Percentiles rank a stretch among this genome's conserved stretches.
These are phyloP conservation scores for Calonectria ilicicola DNA, from an alignment of 2,329 filamentous ascomycete species.

Conservation along the genomic window DNA sequence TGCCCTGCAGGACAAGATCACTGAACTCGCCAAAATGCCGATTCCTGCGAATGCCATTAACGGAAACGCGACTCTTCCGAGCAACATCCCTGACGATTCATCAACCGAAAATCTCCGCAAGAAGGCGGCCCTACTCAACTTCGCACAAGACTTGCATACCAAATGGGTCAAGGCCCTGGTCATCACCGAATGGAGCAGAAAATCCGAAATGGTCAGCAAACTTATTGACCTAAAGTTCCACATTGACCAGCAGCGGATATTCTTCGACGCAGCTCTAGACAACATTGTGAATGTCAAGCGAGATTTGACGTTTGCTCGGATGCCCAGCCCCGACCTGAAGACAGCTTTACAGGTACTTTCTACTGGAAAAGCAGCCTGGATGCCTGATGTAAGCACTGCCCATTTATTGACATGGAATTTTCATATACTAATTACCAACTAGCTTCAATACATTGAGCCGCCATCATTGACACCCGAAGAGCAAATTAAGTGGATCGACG, in stretches of 20 bases:
- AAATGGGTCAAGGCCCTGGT: conserved; percentile 95
- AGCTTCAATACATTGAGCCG: conserved; percentile 83
- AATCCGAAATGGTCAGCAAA: conserved; percentile 82
- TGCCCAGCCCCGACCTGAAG: conserved; percentile 90
- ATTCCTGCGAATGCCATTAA: conserved; percentile 64
- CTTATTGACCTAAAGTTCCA: conserved; percentile 89
- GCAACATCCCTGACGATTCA: conserved; percentile 62
- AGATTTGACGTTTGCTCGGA: conserved; percentile 76
- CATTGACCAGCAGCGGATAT: conserved; percentile 71
- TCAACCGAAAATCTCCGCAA: conserved; percentile 78
- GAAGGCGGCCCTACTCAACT: conserved; percentile 80
- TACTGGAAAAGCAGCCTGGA: conserved; percentile 80
- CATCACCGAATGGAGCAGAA: conserved; percentile 89
- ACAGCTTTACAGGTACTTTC: conserved; percentile 89
- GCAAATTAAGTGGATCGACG: conserved; percentile 79
- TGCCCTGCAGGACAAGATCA: conserved; percentile 77
- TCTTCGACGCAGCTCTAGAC: conserved; percentile 71
- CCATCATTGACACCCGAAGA: conserved; percentile 78
- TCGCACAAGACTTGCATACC: conserved; percentile 82
- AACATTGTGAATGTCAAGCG: conserved; percentile 79
- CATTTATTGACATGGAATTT: neutral
- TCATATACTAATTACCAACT: conserved; percentile 48
- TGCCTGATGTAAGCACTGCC: conserved; percentile 75
- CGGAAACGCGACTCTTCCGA: conserved; percentile 55
- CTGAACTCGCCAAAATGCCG: conserved; percentile 77